phyloP scores from a whole-genome alignment of 1,139 yeast genomes.

The Fermentozyma sake region DNA sequence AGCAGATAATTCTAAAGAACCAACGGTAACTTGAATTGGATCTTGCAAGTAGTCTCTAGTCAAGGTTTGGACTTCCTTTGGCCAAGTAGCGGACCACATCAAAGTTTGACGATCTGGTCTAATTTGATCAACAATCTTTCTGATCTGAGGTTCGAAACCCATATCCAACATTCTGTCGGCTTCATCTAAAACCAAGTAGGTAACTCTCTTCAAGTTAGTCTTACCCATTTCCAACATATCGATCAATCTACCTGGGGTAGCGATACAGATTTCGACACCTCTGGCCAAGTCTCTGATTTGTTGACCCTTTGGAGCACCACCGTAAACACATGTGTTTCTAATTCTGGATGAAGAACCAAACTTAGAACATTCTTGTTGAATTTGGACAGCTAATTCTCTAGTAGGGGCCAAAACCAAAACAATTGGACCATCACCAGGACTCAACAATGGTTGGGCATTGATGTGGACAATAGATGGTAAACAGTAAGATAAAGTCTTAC shows the following conservation, averaged over 20 bases:
- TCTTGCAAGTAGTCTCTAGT: slow-evolving; percentile 89
- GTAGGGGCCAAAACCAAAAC: slow-evolving; percentile 96
- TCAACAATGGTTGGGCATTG: slow-evolving; percentile 91
- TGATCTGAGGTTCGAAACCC: slow-evolving; percentile 96
- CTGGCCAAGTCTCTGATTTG: slow-evolving; percentile 92
- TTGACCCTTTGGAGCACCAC: slow-evolving; percentile 98
- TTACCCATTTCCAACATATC: slow-evolving; percentile 95
- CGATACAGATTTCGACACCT: slow-evolving; percentile 94
- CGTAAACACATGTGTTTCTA: slow-evolving; percentile 96
- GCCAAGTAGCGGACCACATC: slow-evolving; percentile 99
- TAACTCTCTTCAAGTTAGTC: slow-evolving; percentile 93
- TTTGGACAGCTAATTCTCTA: slow-evolving; percentile 97
- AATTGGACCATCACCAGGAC: slow-evolving; percentile 96
- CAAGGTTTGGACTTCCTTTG: slow-evolving; percentile 90
- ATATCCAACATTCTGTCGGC: slow-evolving; percentile 95
- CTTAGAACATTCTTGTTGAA: slow-evolving; percentile 92
- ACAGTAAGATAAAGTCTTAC: slow-evolving; percentile 95
- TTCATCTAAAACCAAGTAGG: slow-evolving; percentile 94
- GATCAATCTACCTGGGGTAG: slow-evolving; percentile 97
- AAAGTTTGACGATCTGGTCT: slow-evolving; percentile 97
- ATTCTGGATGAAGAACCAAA: slow-evolving; percentile 90
- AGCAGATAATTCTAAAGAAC: slow-evolving; percentile 93
- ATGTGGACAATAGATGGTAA: slow-evolving; percentile 96
- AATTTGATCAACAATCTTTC: slow-evolving; percentile 91
- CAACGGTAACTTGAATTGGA: slow-evolving; percentile 93